Conservation (phyloP, 805 yeast species). For the Metschnikowia lunata region DNA sequence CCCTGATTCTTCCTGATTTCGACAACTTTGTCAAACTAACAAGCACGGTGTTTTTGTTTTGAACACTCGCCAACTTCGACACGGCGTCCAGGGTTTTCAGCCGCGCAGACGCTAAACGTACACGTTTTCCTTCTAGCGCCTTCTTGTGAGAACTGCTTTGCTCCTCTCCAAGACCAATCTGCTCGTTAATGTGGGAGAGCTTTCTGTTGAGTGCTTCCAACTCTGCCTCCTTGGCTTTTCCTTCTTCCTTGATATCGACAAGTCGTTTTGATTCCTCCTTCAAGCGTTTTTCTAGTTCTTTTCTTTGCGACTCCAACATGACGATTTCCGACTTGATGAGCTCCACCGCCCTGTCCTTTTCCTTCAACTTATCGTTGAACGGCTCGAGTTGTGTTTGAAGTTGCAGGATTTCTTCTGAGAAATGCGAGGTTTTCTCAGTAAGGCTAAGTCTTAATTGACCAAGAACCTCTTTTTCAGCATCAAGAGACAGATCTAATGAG, state of each 20-base stretch:
- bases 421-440: constrained; percentile 67
- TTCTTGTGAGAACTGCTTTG: constrained; percentile 49
- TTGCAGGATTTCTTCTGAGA: constrained; percentile 59
- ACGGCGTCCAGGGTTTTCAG: constrained; percentile 66
- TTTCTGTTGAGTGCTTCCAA: constrained; percentile 45
- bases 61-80: constrained; percentile 49
- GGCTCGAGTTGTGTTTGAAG: constrained; percentile 73
- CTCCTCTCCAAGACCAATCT: constrained; percentile 52
- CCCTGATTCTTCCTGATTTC: constrained; percentile 75
- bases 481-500: constrained; percentile 42
- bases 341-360: constrained; percentile 58
- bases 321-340: constrained; percentile 64
- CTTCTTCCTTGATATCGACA: constrained; percentile 42
- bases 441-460: constrained; percentile 62
- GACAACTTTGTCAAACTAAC: constrained; percentile 63
- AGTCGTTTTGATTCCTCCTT: constrained; percentile 42
- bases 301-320: constrained; percentile 47
- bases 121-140: constrained; percentile 51
- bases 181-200: constrained; percentile 45
- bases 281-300: constrained; percentile 42
- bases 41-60: constrained; percentile 72
- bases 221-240: constrained; percentile 46
- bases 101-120: constrained; percentile 48
- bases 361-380: constrained; percentile 66
- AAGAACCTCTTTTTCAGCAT: constrained; percentile 51